phyloP scores from a whole-genome alignment of 192 early-diverging fungal genomes.

The Geosiphon pyriformis region DNA sequence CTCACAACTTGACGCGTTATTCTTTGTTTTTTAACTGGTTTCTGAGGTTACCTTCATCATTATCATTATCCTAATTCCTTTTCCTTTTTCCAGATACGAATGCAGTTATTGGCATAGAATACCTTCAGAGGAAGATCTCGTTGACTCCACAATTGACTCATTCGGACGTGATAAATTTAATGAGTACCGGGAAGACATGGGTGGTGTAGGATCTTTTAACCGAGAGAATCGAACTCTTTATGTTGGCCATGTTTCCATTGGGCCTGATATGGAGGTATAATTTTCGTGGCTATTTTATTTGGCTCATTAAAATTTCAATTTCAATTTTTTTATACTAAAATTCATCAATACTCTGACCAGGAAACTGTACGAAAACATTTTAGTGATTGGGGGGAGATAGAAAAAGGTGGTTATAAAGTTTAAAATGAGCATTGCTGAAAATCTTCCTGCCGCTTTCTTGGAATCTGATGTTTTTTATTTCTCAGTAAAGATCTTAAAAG shows the following conservation, averaged over 20 bases:
- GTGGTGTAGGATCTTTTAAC: slow-evolving; percentile 76
- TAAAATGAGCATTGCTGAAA: neutral
- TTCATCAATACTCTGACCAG: slow-evolving; percentile 16
- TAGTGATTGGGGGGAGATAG: slow-evolving; percentile 69
- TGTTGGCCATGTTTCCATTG: slow-evolving; percentile 52
- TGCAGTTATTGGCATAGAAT: slow-evolving; percentile 51
- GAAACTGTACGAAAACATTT: slow-evolving; percentile 60
- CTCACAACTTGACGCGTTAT: no score
- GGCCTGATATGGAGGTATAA: slow-evolving; percentile 38
- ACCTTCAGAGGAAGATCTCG: slow-evolving; percentile 39
- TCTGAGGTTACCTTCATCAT: no score
- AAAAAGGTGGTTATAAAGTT: slow-evolving; percentile 44
- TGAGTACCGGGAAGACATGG: slow-evolving; percentile 53
- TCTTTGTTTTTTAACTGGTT: no score
- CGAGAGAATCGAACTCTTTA: slow-evolving; percentile 71
- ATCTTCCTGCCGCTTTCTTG: neutral
- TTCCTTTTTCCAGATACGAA: slow-evolving; percentile 30
- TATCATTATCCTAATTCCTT: no score
- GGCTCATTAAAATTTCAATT: neutral
- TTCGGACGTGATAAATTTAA: slow-evolving; percentile 78
- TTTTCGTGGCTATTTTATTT: neutral
- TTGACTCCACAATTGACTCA: slow-evolving; percentile 60
- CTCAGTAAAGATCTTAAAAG: slow-evolving; percentile 60
- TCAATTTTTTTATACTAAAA: neutral
- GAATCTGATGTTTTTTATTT: slow-evolving; percentile 16